Evolutionary conservation across 2,329 filamentous ascomycete genomes (phyloP), one percentile per base, ranked within the genome.

Genomic region (Drechslera avenae): DNA sequence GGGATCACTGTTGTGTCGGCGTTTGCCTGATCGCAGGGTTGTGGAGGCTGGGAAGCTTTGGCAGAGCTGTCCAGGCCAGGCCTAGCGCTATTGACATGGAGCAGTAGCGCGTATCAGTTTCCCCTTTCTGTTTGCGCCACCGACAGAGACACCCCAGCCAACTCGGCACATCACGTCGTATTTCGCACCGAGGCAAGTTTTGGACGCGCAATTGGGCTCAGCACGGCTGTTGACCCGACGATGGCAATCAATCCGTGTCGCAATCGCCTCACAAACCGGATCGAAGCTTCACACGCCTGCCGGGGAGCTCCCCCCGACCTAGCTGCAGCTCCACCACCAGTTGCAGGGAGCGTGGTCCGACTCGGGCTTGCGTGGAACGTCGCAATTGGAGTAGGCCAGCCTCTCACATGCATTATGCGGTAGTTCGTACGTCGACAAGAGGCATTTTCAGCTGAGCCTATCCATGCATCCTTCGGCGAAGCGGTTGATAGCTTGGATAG

Each of bases 371-470:
- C 69, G 70, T 73, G 69, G 68, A 64, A 57, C 52, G 2, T 39
- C 41, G 52, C 67, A 60, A 73, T 73, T 73, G 70, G 68, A 57
- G 60, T 57, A 43, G 33, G 43, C 6, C 34, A 10, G 14, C 44
- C 44, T 39, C 36, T 55, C 45, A 46, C 57, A 65, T 70, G 63
- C 62, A 62, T 43, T 46, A 49, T 46, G 43, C 59, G 55, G 60
- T 66, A 63, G 65, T 64, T 62, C 60, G 46, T 55, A 39, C 45
- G 34, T 46, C 33, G 19, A 39, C 39, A 58, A 35, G 49, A 47
- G 49, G 39, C 63, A 59, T 63, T 65, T 64, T 67, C 69, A 71
- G 68, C 69, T 71, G 58, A 64, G 49, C 31, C 31, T 44, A 55
- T 62, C 58, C 56, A 58, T 59, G 60, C 52, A 39, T 55, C 47